A percentile compares a stretch with the other conserved stretches of the same genome.
Evolutionary conservation across 495 filamentous ascomycete genomes (phyloP).

Genomic region (Daldinia bambusicola): DNA sequence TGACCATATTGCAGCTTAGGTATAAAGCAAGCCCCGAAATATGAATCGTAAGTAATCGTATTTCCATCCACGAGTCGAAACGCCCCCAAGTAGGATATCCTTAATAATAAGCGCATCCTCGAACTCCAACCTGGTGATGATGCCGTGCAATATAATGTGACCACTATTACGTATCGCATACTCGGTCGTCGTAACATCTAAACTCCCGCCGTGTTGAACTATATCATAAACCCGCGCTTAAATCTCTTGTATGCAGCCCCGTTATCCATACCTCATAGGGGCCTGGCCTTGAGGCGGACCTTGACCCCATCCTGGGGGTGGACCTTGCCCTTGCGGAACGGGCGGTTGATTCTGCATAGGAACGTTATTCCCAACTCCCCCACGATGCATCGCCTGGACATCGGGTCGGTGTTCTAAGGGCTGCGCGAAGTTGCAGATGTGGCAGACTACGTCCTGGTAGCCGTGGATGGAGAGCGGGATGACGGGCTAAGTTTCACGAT

Average conservation of each 20-base stretch:
- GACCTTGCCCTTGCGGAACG: slow-evolving; percentile 25
- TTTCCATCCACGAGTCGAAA: slow-evolving; percentile 19
- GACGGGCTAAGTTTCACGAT: slow-evolving; percentile 55
- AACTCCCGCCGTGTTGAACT: neutral
- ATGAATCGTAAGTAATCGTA: slow-evolving; percentile 10
- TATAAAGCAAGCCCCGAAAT: slow-evolving; percentile 9
- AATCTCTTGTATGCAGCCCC: neutral
- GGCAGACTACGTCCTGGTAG: slow-evolving; percentile 64
- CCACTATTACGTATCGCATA: slow-evolving; percentile 1
- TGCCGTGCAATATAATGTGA: slow-evolving; percentile 15
- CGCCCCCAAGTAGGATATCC: slow-evolving; percentile 31
- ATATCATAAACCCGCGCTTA: neutral
- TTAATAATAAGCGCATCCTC: slow-evolving; percentile 17
- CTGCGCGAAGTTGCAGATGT: slow-evolving; percentile 66
- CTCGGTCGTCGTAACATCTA: neutral
- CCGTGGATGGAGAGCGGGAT: slow-evolving; percentile 65
- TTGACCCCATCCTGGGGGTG: slow-evolving; percentile 45
- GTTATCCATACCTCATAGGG: slow-evolving; percentile 52
- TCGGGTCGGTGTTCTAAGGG: slow-evolving; percentile 64
- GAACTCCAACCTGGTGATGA: slow-evolving; percentile 25
- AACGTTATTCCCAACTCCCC: slow-evolving; percentile 50
- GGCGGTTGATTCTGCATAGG: slow-evolving; percentile 57
- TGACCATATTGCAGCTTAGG: neutral
- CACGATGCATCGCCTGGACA: slow-evolving; percentile 57
- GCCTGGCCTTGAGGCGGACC: slow-evolving; percentile 42